Conservation (phyloP, 148 eudicot genomes). For the Rhododendron mucronatum region DNA sequence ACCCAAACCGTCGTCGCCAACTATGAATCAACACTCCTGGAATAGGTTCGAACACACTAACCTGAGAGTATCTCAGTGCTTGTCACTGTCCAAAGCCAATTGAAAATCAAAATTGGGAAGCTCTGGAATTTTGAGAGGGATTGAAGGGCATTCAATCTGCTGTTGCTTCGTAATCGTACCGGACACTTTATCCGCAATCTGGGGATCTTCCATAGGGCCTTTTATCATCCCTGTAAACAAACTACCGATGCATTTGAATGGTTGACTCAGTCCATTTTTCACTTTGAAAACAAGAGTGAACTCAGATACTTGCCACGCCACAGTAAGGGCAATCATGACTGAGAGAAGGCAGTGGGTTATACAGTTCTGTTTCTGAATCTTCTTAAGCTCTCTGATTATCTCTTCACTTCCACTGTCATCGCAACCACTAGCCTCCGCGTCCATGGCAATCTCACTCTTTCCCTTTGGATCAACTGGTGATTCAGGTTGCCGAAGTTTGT, state of each 20-base stretch:
- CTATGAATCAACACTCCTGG: neutral
- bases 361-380: conserved; percentile 58
- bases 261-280: conserved; percentile 43
- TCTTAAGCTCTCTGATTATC: conserved; percentile 49
- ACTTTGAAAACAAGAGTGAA: conserved; percentile 44
- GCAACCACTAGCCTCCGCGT: neutral
- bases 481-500: conserved; percentile 16
- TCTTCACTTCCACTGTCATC: conserved; percentile 16
- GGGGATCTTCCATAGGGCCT: conserved; percentile 4
- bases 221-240: conserved; percentile 38
- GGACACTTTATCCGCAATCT: conserved; percentile 14
- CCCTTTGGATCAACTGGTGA: conserved; percentile 10
- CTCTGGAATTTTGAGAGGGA: conserved; percentile 30
- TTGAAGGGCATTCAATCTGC: conserved; percentile 13
- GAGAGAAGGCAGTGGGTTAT: conserved; percentile 65
- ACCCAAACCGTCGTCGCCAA: neutral
- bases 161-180: conserved; percentile 7
- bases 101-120: conserved; percentile 31
- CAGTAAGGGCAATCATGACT: conserved; percentile 46
- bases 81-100: conserved; percentile 21
- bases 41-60: neutral
- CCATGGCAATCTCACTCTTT: neutral
- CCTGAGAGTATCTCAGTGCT: conserved; percentile 14
- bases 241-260: conserved; percentile 41
- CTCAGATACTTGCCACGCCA: conserved; percentile 70